A percentile compares a stretch with the other conserved stretches of the same genome.
Conservation (phyloP, 2,329 filamentous ascomycete genomes). For the Amphichorda felina region DNA sequence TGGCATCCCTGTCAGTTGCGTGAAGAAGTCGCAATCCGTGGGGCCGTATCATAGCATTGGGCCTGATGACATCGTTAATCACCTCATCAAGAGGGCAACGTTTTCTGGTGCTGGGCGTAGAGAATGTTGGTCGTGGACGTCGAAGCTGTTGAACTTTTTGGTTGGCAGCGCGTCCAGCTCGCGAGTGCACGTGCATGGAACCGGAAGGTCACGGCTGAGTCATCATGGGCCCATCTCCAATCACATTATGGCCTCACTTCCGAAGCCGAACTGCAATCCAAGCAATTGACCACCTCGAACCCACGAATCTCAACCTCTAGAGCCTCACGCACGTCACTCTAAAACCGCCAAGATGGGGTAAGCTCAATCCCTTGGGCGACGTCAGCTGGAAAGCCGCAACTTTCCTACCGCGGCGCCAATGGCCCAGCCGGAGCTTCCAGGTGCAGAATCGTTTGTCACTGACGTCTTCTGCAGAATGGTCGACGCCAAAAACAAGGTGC, state of each 20-base stretch:
- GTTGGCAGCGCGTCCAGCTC: neutral
- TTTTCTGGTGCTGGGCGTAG: too few species aligned
- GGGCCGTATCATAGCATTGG: too few species aligned
- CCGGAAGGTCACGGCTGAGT: neutral
- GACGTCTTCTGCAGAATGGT: slow-evolving; percentile 32
- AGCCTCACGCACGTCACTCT: slow-evolving; percentile 9
- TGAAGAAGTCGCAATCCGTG: too few species aligned
- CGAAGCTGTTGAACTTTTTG: neutral
- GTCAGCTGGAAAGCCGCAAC: neutral
- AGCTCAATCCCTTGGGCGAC: slow-evolving; percentile 7
- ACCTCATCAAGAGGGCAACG: too few species aligned
- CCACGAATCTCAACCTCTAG: slow-evolving; percentile 9
- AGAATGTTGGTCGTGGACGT: too few species aligned
- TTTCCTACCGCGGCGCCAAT: slow-evolving; percentile 8
- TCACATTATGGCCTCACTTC: slow-evolving; percentile 27
- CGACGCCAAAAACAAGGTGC: slow-evolving; percentile 67
- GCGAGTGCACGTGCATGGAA: neutral
- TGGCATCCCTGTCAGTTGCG: neutral
- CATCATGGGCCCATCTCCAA: slow-evolving; percentile 8
- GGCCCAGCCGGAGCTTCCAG: slow-evolving; percentile 3
- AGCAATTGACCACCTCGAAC: slow-evolving; percentile 7
- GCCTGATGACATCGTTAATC: too few species aligned
- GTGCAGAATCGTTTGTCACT: neutral
- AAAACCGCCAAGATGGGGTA: slow-evolving; percentile 28
- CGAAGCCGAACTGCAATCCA: slow-evolving; percentile 7